Base-by-base conservation (phyloP, 2,329 filamentous ascomycete species). In the Scytalidium sp. region DNA sequence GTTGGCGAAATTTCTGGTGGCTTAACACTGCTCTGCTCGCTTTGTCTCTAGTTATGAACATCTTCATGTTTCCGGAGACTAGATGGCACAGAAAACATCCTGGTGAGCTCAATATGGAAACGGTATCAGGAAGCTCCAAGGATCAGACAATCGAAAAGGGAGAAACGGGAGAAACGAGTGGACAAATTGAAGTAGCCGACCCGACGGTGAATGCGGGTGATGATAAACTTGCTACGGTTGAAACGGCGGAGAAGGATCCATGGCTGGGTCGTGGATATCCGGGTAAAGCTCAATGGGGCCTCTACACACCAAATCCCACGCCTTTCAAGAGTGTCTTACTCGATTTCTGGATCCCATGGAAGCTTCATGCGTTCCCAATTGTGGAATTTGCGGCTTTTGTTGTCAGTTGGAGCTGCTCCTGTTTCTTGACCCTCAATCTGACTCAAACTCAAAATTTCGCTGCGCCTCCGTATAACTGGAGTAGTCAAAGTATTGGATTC, bases 1-100 rank as follows among this genome's bases (percentile, higher is more conserved):
- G 81, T 43, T 84, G 80, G 78, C 70, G 80, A 21, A 81, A 69
- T 58, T 86, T 86, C 63, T 86, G 81, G 79, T 86, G 82, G 82
- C 69, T 86, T 54, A 84, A 85, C 54, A 76, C 80, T 2, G 83
- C 62, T 1, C 45, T 85, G 1, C 64, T 82, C 2, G 75, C 67
- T 2, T 58, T 78, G 3, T 73, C 74, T 0, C 65, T 79, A 19
- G 23, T 83, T 3, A 68, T 80, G 59, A 70, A 77, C 27, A 62
- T 84, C 22, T 80, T 84, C 60, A 68, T 80, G 57, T 85, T 85
- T 56, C 83, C 83, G 0, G 83, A 86, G 61, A 85, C 83, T 0
- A 79, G 78, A 53, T 86, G 75, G n/a, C n/a, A n/a, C n/a, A n/a
- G n/a, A n/a, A n/a, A n/a, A n/a, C n/a, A n/a, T n/a, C n/a, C n/a